phyloP scores from a whole-genome alignment of 345 rosid genomes.

The Pelargonium nanum region DNA sequence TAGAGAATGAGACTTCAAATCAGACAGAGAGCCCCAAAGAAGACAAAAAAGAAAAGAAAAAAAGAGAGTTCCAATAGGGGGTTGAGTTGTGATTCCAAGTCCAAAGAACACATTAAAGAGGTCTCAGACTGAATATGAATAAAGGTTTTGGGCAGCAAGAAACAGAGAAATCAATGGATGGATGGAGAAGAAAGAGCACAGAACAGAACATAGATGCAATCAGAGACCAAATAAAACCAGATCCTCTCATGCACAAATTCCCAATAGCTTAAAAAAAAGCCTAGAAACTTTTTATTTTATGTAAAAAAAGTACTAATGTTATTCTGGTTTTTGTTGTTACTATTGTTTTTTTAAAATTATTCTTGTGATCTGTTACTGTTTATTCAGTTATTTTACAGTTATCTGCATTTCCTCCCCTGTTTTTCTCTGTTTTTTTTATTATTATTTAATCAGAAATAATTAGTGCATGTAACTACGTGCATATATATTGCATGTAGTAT shows the following conservation, averaged over 20 bases:
- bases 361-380: slow-evolving; percentile 1
- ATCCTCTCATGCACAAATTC: slow-evolving; percentile 30
- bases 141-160: slow-evolving; percentile 10
- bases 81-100: slow-evolving; percentile 8
- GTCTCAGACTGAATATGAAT: slow-evolving; percentile 21
- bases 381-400: not conserved
- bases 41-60: slow-evolving; percentile 1
- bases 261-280: slow-evolving; percentile 14
- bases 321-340: not conserved
- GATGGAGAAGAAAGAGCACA: slow-evolving; percentile 9
- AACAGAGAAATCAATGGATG: slow-evolving; percentile 25
- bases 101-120: slow-evolving; percentile 2
- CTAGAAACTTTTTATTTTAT: not conserved
- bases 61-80: slow-evolving; percentile 4
- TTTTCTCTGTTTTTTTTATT: not conserved
- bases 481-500: too few species aligned
- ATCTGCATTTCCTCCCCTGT: too few species aligned
- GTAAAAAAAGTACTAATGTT: not conserved
- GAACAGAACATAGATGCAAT: slow-evolving; percentile 14
- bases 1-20: slow-evolving; percentile 11
- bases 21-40: slow-evolving; percentile 11
- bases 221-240: slow-evolving; percentile 5
- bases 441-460: too few species aligned
- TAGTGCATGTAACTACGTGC: too few species aligned
- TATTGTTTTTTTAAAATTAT: not conserved